Conservation (phyloP, 2,329 filamentous ascomycete species). For the Aspergillus neoniger region DNA sequence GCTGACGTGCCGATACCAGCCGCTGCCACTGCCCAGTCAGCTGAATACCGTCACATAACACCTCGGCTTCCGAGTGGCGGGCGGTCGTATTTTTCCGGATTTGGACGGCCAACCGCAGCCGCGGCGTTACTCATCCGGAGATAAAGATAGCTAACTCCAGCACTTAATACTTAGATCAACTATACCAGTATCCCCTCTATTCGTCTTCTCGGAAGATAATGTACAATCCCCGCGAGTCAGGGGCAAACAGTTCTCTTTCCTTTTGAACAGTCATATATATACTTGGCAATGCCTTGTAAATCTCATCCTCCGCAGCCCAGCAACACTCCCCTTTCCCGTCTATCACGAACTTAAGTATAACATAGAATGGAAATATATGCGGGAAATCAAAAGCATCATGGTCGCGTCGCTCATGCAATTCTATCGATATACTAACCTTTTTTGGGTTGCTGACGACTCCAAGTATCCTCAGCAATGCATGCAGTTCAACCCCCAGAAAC, state of each 20-base stretch:
- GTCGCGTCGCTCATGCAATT: conserved; percentile 25
- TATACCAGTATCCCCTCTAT: too few species aligned
- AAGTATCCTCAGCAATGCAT: conserved; percentile 12
- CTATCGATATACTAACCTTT: conserved; percentile 18
- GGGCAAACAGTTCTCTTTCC: too few species aligned
- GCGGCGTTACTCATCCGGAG: conserved; percentile 10
- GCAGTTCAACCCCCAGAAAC: background rate
- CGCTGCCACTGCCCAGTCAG: conserved; percentile 13
- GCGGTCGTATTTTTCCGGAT: conserved; percentile 6
- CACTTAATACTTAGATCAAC: too few species aligned
- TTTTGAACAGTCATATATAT: too few species aligned
- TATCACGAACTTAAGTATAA: background rate
- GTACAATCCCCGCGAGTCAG: too few species aligned
- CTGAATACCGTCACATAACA: conserved; percentile 25
- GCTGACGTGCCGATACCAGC: conserved; percentile 39
- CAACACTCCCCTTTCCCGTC: background rate
- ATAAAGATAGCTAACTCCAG: background rate
- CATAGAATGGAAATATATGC: conserved; percentile 1
- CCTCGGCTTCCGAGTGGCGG: conserved; percentile 23
- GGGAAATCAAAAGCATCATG: conserved; percentile 19
- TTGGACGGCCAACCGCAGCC: conserved; percentile 14
- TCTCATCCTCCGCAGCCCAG: background rate
- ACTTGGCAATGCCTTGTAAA: too few species aligned
- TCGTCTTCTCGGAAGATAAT: too few species aligned
- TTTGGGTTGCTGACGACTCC: conserved; percentile 10